Evolutionary conservation across 108 stramenopile species (phyloP).

Genomic region (Skeletonema potamos): DNA sequence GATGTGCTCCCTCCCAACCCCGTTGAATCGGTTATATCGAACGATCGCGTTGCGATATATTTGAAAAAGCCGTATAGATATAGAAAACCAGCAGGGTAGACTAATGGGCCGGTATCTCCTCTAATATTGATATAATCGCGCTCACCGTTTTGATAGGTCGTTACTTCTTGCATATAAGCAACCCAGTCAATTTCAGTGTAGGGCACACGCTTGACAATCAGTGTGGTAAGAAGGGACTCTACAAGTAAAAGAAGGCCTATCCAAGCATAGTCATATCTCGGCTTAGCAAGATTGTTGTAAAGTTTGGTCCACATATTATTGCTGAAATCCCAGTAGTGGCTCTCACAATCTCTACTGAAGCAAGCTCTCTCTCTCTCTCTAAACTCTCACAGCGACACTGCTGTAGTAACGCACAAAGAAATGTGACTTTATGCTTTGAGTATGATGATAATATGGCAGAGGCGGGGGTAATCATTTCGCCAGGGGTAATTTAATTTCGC

Average conservation of each 20-base stretch:
- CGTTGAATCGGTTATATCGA: not conserved
- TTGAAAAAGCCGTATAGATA: slow-evolving; percentile 85
- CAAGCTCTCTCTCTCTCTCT: too few species aligned
- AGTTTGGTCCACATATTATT: not conserved
- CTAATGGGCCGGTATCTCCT: slow-evolving; percentile 95
- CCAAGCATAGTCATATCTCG: slow-evolving; percentile 47
- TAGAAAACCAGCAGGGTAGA: slow-evolving; percentile 97
- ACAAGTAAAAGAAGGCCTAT: slow-evolving; percentile 43
- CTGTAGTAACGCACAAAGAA: too few species aligned
- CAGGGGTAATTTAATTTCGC: too few species aligned
- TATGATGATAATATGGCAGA: too few species aligned
- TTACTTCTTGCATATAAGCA: slow-evolving; percentile 98
- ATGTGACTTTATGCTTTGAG: too few species aligned
- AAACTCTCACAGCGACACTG: too few species aligned
- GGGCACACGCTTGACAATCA: slow-evolving; percentile 73
- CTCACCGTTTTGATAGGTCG: slow-evolving; percentile 80
- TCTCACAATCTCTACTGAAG: too few species aligned
- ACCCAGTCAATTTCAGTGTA: slow-evolving; percentile 99
- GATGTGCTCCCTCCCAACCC: slow-evolving; percentile 34
- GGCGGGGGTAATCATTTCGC: too few species aligned
- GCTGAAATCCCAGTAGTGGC: too few species aligned
- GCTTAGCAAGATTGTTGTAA: slow-evolving; percentile 39
- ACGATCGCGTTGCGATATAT: slow-evolving; percentile 58
- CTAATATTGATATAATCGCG: slow-evolving; percentile 85
- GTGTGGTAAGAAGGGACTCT: slow-evolving; percentile 52